Percentiles rank a stretch among this genome's conserved stretches.
Conservation (phyloP, 257 asterid genomes). For the Galeopsis tetrahit region DNA sequence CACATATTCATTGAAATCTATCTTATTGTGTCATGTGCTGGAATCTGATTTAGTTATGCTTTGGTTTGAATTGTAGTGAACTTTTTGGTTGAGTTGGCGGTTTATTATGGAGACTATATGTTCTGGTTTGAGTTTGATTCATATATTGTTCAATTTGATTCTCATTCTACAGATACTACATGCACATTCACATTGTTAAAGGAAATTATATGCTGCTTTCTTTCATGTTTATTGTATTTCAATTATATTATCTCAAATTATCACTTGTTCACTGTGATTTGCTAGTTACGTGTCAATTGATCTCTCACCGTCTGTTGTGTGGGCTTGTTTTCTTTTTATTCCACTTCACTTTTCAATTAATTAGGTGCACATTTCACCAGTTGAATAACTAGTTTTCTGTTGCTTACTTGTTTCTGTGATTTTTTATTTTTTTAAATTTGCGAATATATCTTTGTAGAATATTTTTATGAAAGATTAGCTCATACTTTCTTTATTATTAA, state of each 20-base stretch:
- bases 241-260: neutral
- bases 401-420: too few species aligned
- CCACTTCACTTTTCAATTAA: neutral
- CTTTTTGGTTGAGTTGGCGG: slow-evolving; percentile 53
- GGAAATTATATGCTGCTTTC: slow-evolving; percentile 20
- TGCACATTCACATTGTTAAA: slow-evolving; percentile 6
- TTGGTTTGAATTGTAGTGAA: slow-evolving; percentile 66
- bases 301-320: too few species aligned
- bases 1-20: neutral
- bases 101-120: slow-evolving; percentile 55
- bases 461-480: too few species aligned
- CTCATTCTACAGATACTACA: neutral
- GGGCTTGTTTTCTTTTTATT: neutral
- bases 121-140: slow-evolving; percentile 62
- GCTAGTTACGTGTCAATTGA: neutral
- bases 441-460: neutral
- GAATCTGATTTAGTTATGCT: slow-evolving; percentile 17
- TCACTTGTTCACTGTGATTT: neutral
- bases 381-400: slow-evolving; percentile 26
- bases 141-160: neutral
- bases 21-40: neutral
- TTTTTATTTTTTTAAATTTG: slow-evolving; percentile 44
- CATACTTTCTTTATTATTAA: neutral
- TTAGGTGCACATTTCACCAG: neutral
- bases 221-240: slow-evolving; percentile 4